A percentile compares a stretch with the other conserved stretches of the same genome.
Evolutionary conservation across 1,139 yeast genomes (phyloP).

Genomic region (Pichia sp.): DNA sequence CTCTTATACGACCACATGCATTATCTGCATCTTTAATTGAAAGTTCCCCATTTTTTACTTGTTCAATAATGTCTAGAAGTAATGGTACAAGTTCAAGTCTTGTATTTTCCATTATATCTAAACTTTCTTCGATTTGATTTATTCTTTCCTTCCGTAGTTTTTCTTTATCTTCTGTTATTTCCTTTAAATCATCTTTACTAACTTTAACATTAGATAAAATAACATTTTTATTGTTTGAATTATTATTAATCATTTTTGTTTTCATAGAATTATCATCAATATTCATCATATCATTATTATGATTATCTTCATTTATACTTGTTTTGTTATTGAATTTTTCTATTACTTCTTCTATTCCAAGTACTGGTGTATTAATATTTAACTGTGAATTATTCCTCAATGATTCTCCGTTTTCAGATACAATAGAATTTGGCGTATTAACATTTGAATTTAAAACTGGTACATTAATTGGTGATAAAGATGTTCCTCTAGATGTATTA

Average conservation of each 20-base stretch:
- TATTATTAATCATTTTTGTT: neutral
- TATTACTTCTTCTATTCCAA: no score
- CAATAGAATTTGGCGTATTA: no score
- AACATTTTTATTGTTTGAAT: no score
- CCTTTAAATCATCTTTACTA: neutral
- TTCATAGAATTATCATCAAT: neutral
- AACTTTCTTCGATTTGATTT: neutral
- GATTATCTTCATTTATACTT: no score
- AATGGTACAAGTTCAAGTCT: conserved; percentile 27
- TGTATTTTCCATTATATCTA: conserved; percentile 15
- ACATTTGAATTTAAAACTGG: no score
- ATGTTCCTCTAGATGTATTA: no score
- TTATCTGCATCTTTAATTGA: conserved; percentile 30
- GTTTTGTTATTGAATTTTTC: no score
- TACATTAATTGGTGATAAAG: no score
- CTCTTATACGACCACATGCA: conserved; percentile 29
- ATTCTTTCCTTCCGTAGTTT: neutral
- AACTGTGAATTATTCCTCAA: no score
- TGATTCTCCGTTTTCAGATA: no score
- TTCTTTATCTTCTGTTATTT: neutral
- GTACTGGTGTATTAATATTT: no score
- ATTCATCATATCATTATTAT: neutral
- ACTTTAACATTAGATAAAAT: no score
- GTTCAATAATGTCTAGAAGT: conserved; percentile 28
- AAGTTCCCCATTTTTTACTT: conserved; percentile 28